Conservation (phyloP, 768 basidiomycete genomes). For the Gyrodon lividus region DNA sequence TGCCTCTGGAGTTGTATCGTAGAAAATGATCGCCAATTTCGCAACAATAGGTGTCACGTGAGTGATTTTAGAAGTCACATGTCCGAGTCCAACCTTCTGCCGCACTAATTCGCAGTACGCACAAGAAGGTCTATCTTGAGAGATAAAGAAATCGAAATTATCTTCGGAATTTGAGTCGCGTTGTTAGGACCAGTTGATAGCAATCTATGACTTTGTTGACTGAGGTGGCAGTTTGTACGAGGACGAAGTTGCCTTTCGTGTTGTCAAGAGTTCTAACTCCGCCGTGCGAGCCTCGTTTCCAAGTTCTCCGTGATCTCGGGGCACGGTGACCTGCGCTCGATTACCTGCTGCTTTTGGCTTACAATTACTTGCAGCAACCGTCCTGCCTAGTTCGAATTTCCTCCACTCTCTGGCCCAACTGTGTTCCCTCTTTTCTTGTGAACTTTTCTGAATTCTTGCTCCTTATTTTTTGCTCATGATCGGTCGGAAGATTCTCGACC, state of each 20-base stretch:
- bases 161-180: no score
- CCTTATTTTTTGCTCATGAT: conserved; percentile 21
- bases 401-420: conserved; percentile 13
- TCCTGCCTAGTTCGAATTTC: conserved; percentile 7
- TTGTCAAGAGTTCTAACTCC: background rate
- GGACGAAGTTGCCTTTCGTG: no score
- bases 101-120: no score
- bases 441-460: conserved; percentile 8
- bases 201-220: no score
- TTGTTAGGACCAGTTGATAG: no score
- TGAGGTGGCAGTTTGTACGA: background rate
- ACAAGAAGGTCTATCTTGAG: no score
- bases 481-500: conserved; percentile 27
- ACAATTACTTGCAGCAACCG: background rate
- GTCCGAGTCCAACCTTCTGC: conserved; percentile 3
- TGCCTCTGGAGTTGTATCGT: background rate
- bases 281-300: conserved; percentile 11
- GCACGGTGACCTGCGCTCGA: background rate
- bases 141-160: no score
- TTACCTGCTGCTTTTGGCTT: background rate
- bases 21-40: no score
- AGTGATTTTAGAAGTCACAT: conserved; percentile 5
- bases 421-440: conserved; percentile 18
- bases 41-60: background rate
- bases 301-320: background rate